Evolutionary conservation across 768 basidiomycete species (phyloP).

Genomic region (Amanita inopinata): DNA sequence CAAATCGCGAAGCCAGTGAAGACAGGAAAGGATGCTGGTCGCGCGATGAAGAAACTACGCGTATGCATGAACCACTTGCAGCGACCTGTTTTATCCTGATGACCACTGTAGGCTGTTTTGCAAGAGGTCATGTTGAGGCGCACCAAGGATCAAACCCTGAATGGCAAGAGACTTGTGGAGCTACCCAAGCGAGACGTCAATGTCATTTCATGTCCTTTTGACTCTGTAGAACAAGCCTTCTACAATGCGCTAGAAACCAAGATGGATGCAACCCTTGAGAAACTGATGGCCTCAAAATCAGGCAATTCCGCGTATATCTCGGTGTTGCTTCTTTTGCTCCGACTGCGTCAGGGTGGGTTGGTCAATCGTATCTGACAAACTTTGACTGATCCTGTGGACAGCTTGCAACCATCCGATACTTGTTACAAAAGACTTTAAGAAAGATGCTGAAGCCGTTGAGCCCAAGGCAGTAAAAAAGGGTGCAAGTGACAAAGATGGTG

Average conservation of each 20-base stretch:
- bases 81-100: background rate
- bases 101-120: constrained; percentile 51
- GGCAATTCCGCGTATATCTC: constrained; percentile 58
- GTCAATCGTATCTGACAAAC: background rate
- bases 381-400: constrained; percentile 20
- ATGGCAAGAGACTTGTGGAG: constrained; percentile 76
- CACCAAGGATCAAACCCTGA: constrained; percentile 58
- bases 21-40: constrained; percentile 40
- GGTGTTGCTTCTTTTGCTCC: constrained; percentile 61
- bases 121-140: constrained; percentile 86
- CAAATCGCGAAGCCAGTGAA: constrained; percentile 78
- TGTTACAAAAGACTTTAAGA: constrained; percentile 65
- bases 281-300: constrained; percentile 43
- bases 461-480: constrained; percentile 42
- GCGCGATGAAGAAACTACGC: constrained; percentile 80
- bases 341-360: constrained; percentile 77
- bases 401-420: constrained; percentile 88
- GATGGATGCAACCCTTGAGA: constrained; percentile 58
- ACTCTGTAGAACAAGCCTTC: constrained; percentile 66
- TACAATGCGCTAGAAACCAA: constrained; percentile 64
- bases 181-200: constrained; percentile 69
- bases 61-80: constrained; percentile 27
- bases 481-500: constrained; percentile 43
- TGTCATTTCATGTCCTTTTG: constrained; percentile 70
- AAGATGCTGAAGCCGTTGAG: constrained; percentile 71